A percentile compares a stretch with the other conserved stretches of the same genome.
Evolutionary conservation across 2,329 filamentous ascomycete species (phyloP).

Genomic region (Paraphoma sp.): DNA sequence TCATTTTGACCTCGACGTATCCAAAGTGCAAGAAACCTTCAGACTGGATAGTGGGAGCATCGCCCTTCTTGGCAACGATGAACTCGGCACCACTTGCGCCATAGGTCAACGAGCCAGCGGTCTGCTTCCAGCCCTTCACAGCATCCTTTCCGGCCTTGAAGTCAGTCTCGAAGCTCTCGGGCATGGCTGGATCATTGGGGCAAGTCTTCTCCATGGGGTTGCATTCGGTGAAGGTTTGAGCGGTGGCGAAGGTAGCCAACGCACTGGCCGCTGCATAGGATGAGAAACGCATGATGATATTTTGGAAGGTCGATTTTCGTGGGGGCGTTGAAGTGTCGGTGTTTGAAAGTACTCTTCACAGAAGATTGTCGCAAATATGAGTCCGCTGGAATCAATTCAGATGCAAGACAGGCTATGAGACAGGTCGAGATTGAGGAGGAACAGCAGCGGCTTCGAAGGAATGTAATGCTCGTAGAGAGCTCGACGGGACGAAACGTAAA

Average conservation of each 20-base stretch:
- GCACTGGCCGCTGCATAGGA: conserved; percentile 35
- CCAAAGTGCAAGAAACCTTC: conserved; percentile 89
- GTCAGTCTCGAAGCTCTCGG: conserved; percentile 49
- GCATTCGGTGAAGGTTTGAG: conserved; percentile 55
- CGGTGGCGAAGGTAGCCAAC: conserved; percentile 43
- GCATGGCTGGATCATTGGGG: conserved; percentile 53
- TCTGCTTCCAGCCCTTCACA: conserved; percentile 48
- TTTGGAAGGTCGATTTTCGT: not conserved
- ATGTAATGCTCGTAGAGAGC: conserved; percentile 35
- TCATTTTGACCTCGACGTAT: conserved; percentile 77
- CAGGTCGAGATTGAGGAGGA: conserved; percentile 9
- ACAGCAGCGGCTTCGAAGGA: conserved; percentile 30
- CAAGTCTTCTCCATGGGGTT: conserved; percentile 53
- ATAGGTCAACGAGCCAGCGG: conserved; percentile 53
- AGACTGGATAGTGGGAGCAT: conserved; percentile 72
- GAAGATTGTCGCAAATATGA: conserved; percentile 25
- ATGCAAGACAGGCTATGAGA: conserved; percentile 20
- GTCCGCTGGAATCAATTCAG: conserved; percentile 10
- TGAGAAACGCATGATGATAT: conserved; percentile 38
- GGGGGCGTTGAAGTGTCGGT: not conserved
- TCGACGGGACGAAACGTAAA: conserved; percentile 25
- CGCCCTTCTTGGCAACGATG: conserved; percentile 54
- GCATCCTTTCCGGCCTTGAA: conserved; percentile 51
- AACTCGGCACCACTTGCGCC: conserved; percentile 56
- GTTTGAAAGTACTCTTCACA: conserved; percentile 36